Conservation (phyloP, 2,329 filamentous ascomycete genomes). For the Apiospora rasikravindrae region DNA sequence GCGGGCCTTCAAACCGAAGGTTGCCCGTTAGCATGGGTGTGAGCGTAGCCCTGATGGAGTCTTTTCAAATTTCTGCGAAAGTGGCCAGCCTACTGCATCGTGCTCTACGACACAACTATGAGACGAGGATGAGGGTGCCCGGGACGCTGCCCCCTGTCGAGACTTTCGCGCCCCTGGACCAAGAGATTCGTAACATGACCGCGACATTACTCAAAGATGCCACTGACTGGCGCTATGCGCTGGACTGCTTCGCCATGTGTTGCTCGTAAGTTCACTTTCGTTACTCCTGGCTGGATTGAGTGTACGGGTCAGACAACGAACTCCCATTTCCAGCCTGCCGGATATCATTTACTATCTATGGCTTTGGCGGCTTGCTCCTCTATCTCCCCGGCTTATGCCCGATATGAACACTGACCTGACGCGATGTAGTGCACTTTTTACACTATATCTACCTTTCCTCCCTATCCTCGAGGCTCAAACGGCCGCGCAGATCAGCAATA, state of each 20-base stretch:
- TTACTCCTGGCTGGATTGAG: background rate
- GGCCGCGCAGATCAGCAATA: slow-evolving; percentile 22
- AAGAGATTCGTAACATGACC: slow-evolving; percentile 36
- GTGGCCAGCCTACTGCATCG: slow-evolving; percentile 37
- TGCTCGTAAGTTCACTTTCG: slow-evolving; percentile 31
- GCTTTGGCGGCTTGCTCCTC: background rate
- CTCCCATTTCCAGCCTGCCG: background rate
- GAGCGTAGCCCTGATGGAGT: slow-evolving; percentile 15
- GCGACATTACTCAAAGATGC: slow-evolving; percentile 33
- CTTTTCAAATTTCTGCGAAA: slow-evolving; percentile 40
- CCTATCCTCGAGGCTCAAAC: slow-evolving; percentile 32
- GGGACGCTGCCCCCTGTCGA: slow-evolving; percentile 32
- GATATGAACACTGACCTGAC: background rate
- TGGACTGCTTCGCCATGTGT: slow-evolving; percentile 42
- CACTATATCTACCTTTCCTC: slow-evolving; percentile 40
- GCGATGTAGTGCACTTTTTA: slow-evolving; percentile 34
- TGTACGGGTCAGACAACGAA: background rate
- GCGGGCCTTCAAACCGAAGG: background rate
- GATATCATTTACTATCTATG: background rate
- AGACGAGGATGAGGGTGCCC: slow-evolving; percentile 32
- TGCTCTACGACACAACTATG: slow-evolving; percentile 33
- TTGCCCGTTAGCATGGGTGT: slow-evolving; percentile 17
- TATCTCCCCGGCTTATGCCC: background rate
- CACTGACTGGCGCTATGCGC: slow-evolving; percentile 37
- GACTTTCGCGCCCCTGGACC: slow-evolving; percentile 35